Evolutionary conservation across 2,329 filamentous ascomycete species (phyloP).

Genomic region (Stachybotrys chlorohalonatus): DNA sequence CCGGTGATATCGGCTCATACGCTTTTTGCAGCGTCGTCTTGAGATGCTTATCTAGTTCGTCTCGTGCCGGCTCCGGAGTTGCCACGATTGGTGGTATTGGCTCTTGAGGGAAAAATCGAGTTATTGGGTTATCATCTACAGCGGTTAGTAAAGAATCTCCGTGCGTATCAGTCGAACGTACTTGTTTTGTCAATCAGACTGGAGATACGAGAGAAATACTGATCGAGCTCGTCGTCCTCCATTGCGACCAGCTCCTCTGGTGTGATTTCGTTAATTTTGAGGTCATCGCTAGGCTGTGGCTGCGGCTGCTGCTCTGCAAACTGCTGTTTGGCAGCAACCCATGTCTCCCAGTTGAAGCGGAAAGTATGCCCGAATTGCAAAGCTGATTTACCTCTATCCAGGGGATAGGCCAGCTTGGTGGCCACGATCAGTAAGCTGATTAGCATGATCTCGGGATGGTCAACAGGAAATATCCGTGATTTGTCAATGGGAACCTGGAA

Average conservation of each 20-base stretch:
- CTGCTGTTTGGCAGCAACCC: slow-evolving; percentile 44
- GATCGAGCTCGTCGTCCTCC: slow-evolving; percentile 50
- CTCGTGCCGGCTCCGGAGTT: not conserved
- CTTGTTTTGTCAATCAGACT: slow-evolving; percentile 22
- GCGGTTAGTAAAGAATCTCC: not conserved
- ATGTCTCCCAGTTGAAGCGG: slow-evolving; percentile 60
- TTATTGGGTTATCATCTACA: slow-evolving; percentile 16
- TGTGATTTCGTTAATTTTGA: slow-evolving; percentile 41
- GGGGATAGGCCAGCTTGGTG: slow-evolving; percentile 71
- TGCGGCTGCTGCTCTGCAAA: slow-evolving; percentile 6
- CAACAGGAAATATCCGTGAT: slow-evolving; percentile 35
- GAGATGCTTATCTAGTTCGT: not conserved
- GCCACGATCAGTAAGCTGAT: slow-evolving; percentile 63
- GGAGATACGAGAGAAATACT: slow-evolving; percentile 46
- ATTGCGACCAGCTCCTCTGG: slow-evolving; percentile 56
- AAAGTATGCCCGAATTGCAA: slow-evolving; percentile 6
- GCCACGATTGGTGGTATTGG: slow-evolving; percentile 6
- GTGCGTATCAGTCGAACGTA: slow-evolving; percentile 8
- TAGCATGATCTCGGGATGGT: slow-evolving; percentile 68
- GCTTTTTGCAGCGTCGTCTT: not conserved
- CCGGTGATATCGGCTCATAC: not conserved
- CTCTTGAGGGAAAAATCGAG: slow-evolving; percentile 25
- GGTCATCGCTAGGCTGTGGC: slow-evolving; percentile 5
- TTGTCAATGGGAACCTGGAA: slow-evolving; percentile 40
- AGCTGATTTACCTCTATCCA: slow-evolving; percentile 45